These are phyloP conservation scores for Oidiodendron maius DNA, from an alignment of 495 filamentous ascomycete species.

Conservation along the genomic window DNA sequence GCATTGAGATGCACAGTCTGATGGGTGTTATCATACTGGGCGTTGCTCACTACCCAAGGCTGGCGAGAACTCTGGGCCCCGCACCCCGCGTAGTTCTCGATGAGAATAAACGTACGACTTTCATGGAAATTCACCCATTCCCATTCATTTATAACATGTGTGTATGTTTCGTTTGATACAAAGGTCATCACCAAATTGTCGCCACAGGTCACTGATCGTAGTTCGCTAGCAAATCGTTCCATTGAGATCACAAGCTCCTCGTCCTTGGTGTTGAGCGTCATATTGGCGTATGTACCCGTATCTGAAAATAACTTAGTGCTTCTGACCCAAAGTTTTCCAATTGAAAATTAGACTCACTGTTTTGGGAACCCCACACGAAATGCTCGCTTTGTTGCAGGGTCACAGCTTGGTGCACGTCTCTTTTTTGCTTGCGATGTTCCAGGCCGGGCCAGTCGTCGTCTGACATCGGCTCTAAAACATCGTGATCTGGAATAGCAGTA, in stretches of 20 bases:
- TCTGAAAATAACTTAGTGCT: neutral
- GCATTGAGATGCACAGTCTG: neutral
- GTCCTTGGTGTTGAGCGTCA: neutral
- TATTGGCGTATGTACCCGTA: neutral
- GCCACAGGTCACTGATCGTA: neutral
- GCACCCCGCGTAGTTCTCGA: neutral
- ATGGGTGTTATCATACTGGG: neutral
- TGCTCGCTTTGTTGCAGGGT: neutral
- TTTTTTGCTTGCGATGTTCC: neutral
- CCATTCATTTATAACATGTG: neutral
- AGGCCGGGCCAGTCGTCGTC: neutral
- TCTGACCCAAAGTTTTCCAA: neutral
- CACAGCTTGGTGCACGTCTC: neutral
- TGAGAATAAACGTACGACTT: neutral
- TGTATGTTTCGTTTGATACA: neutral
- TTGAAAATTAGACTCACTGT: neutral
- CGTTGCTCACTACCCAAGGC: constrained; percentile 1
- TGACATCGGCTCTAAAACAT: neutral
- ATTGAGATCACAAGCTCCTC: neutral
- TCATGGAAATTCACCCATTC: neutral
- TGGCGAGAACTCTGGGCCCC: neutral
- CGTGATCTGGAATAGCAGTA: too few species aligned
- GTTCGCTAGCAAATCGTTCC: neutral
- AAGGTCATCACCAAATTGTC: neutral
- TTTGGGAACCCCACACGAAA: neutral